Conservation (phyloP, 2,329 filamentous ascomycete species). For the Teratosphaeria epicoccoides region DNA sequence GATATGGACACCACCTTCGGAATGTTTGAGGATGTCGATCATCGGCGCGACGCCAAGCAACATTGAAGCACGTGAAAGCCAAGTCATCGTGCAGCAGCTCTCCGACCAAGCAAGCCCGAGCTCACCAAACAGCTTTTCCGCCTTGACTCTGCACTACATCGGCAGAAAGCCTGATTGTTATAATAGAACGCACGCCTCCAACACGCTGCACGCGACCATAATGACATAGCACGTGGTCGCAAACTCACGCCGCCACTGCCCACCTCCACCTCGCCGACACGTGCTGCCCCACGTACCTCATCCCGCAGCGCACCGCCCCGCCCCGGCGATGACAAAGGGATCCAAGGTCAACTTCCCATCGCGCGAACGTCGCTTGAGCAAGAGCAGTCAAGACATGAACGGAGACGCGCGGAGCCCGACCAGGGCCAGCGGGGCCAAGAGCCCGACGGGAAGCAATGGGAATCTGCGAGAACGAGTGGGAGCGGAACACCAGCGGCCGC, state of each 20-base stretch:
- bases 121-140: neutral
- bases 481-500: slow-evolving; percentile 9
- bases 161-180: neutral
- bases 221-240: neutral
- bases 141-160: neutral
- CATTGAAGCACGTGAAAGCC: neutral
- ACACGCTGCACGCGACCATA: neutral
- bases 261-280: neutral
- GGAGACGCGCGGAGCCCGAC: slow-evolving; percentile 18
- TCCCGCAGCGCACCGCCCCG: neutral
- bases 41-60: neutral
- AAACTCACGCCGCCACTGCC: neutral
- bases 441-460: slow-evolving; percentile 37
- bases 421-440: slow-evolving; percentile 38
- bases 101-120: neutral
- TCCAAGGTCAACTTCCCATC: slow-evolving; percentile 49
- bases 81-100: neutral
- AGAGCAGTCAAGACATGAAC: slow-evolving; percentile 43
- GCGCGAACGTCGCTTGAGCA: slow-evolving; percentile 49
- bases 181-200: neutral
- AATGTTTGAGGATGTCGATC: no score
- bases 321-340: slow-evolving; percentile 6
- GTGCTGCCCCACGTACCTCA: neutral
- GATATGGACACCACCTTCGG: no score
- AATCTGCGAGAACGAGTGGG: neutral